Evolutionary conservation across 371 early-diverging fungal species (phyloP), one percentile per base, ranked within the genome.

Genomic region (Rhizopus delemar): DNA sequence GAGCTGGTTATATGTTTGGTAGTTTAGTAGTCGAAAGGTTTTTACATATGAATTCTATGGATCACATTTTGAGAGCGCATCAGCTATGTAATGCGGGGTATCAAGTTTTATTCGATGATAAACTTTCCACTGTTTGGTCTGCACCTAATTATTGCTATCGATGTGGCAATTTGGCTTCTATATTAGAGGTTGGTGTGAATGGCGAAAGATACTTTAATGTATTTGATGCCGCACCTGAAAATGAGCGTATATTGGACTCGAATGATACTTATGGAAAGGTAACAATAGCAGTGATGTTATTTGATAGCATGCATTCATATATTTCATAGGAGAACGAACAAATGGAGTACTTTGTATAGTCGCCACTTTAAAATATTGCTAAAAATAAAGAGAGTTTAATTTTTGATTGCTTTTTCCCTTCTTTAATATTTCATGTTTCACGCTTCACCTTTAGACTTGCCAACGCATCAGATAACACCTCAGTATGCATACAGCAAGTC

Each of bases 41-140:
- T 70, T 71, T 92, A 8, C 82, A 93, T 36, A 78, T 86, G 51
- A 97, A 97, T 72, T 75, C 83, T 29, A 86, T 97, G 83, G 86
- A 87, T 29, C 90, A 95, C 70, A 93, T 99, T 35, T 75, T 93
- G 46, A 80, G 99, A 34, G 97, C 97, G 2, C 99, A 99, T 80
- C 97, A 99, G 69, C 71, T 99, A 22, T 97, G 96, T 61, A 94
- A 93, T 89, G 96, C 95, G 56, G 99, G 99, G 2, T 94, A 92
- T 65, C 92, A 93, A 66, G 86, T 93, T 4, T 71, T 93, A n/a
- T 93, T 88, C 74, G 90, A 93, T 65, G 90, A 93, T 56, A 87
- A 85, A 60, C 82, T 93, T 6, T 89, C 90, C 5, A 95, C 95
- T 0, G 95, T 95, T 2, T 95, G 95, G 95, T 91, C 91, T 16